Evolutionary conservation across 495 filamentous ascomycete genomes (phyloP).

Genomic region (Echria macrotheca): DNA sequence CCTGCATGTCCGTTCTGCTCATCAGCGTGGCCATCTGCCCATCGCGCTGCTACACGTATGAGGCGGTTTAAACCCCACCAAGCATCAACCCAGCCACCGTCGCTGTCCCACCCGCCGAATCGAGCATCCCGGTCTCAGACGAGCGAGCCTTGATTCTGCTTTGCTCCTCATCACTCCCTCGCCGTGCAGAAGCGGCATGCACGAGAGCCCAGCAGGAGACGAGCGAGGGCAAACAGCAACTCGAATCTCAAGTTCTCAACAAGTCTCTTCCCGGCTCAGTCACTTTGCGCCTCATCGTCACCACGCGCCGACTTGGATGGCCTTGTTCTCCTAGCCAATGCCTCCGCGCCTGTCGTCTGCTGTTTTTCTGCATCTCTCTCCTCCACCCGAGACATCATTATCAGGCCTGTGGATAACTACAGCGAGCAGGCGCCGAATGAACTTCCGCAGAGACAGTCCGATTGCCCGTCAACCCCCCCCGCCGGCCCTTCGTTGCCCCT

Average conservation of each 20-base stretch:
- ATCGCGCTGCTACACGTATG: too few relatives aligned
- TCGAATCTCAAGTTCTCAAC: background rate
- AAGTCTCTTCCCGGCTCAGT: too few relatives aligned
- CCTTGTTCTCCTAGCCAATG: too few relatives aligned
- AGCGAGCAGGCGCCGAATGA: too few relatives aligned
- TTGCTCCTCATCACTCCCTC: background rate
- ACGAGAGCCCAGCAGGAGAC: too few relatives aligned
- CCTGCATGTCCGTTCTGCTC: too few relatives aligned
- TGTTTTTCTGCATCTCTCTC: too few relatives aligned
- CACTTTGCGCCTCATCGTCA: too few relatives aligned
- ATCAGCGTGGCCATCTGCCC: background rate
- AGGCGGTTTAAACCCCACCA: background rate
- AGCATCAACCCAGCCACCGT: constrained; percentile 1
- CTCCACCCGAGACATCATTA: too few relatives aligned
- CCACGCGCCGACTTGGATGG: too few relatives aligned
- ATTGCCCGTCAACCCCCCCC: background rate
- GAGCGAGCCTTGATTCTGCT: background rate
- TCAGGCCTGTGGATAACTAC: too few relatives aligned
- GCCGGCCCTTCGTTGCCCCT: background rate
- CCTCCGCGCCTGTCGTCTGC: too few relatives aligned
- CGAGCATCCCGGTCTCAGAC: background rate
- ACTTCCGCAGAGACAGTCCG: background rate
- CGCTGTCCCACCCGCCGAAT: constrained; percentile 7
- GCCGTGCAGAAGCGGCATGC: constrained; percentile 1
- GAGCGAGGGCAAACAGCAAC: background rate